Conservation (phyloP, 257 asterid species). For the Leonotis leonurus region DNA sequence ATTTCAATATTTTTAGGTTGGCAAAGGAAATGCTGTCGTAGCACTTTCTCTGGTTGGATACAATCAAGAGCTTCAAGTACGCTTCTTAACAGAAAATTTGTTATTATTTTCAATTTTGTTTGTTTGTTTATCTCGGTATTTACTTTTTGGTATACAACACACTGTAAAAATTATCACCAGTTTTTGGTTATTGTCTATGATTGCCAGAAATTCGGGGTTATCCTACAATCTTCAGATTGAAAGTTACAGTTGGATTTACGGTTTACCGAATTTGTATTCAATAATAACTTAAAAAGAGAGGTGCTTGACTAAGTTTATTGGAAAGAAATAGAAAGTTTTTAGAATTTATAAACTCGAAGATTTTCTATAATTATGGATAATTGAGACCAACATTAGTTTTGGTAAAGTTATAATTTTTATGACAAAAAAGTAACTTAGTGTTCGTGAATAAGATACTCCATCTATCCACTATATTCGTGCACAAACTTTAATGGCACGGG, state of each 20-base stretch:
- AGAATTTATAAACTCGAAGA: background rate
- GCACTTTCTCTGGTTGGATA: constrained; percentile 94
- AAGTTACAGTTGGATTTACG: background rate
- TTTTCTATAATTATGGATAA: background rate
- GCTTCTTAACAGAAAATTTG: constrained; percentile 12
- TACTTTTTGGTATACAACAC: background rate
- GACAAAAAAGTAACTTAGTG: background rate
- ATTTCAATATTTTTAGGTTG: constrained; percentile 52
- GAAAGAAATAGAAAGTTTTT: background rate
- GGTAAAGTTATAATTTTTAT: background rate
- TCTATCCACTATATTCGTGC: too few species aligned
- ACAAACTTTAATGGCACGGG: too few species aligned
- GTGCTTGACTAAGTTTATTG: background rate
- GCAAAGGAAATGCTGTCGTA: constrained; percentile 89
- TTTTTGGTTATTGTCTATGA: background rate
- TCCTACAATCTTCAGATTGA: background rate
- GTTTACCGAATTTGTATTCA: background rate
- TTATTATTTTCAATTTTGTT: constrained; percentile 5
- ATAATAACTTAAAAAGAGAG: background rate
- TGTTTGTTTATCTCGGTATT: background rate
- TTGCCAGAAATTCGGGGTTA: constrained; percentile 12
- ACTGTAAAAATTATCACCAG: background rate
- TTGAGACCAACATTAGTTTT: background rate
- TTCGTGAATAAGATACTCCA: background rate
- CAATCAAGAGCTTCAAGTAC: constrained; percentile 75